These are phyloP conservation scores for Alternaria ventricosa DNA, from an alignment of 2,329 filamentous ascomycete genomes.

Conservation along the genomic window DNA sequence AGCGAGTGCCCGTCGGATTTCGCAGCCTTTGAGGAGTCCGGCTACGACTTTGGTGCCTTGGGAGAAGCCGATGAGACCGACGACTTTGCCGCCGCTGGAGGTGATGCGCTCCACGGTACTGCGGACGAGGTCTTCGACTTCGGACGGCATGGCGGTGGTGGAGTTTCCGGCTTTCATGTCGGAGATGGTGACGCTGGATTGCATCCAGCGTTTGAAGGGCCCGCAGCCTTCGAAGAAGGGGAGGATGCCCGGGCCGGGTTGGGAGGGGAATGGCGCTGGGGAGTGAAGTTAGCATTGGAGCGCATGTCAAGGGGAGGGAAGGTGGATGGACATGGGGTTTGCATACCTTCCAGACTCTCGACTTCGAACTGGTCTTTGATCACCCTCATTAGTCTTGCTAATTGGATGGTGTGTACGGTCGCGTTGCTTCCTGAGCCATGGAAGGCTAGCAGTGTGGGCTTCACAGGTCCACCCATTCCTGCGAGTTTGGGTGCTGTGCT, in stretches of 20 bases:
- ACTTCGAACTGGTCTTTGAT: conserved; percentile 35
- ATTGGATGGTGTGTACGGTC: conserved; percentile 42
- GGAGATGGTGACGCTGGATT: conserved; percentile 18
- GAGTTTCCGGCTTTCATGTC: conserved; percentile 24
- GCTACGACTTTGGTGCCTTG: conserved; percentile 46
- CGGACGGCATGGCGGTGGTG: conserved; percentile 16
- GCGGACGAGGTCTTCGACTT: conserved; percentile 31
- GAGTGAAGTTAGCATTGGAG: not conserved
- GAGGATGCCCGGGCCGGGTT: conserved; percentile 45
- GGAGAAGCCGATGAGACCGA: conserved; percentile 40
- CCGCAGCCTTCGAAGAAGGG: conserved; percentile 49
- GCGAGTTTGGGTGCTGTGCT: not conserved
- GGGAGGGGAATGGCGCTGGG: conserved; percentile 40
- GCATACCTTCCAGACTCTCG: conserved; percentile 33
- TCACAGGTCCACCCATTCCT: conserved; percentile 5
- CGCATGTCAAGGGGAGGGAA: not conserved
- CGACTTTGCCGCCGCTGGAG: conserved; percentile 29
- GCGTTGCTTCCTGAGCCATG: conserved; percentile 46
- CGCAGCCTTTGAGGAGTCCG: conserved; percentile 34
- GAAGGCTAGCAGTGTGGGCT: conserved; percentile 45
- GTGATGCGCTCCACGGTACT: conserved; percentile 19
- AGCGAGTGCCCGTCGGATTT: conserved; percentile 25
- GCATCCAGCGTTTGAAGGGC: conserved; percentile 44
- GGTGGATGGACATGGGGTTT: not conserved
- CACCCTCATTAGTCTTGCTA: conserved; percentile 36